phyloP scores from a whole-genome alignment of 148 eudicot species.

The Rhododendron kiyosumense region DNA sequence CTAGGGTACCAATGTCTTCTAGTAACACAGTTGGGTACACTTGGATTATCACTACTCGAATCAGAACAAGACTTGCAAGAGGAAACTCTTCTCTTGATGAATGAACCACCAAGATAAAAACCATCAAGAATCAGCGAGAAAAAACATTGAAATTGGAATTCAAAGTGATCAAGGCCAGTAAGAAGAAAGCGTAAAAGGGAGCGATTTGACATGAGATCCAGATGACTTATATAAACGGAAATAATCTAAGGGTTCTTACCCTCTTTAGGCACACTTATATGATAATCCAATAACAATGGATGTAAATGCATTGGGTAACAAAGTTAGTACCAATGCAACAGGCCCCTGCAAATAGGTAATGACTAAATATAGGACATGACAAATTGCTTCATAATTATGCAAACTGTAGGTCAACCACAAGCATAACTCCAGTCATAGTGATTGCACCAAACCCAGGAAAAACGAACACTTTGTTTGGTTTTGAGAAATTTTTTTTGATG shows the following conservation, averaged over 20 bases:
- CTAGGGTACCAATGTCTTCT: neutral
- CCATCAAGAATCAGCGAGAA: neutral
- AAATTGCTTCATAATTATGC: too few species aligned
- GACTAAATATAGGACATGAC: too few species aligned
- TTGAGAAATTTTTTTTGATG: too few species aligned
- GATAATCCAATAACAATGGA: neutral
- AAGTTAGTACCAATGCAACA: neutral
- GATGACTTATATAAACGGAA: neutral
- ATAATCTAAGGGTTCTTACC: neutral
- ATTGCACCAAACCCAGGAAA: neutral
- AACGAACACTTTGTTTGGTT: neutral
- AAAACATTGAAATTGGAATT: neutral
- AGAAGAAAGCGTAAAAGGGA: neutral
- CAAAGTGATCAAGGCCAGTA: neutral
- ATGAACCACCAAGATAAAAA: neutral
- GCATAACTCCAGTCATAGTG: neutral
- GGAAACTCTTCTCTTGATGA: neutral
- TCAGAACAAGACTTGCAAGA: neutral
- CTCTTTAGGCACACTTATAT: neutral
- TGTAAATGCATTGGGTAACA: neutral
- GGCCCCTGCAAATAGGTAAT: neutral
- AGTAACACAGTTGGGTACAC: neutral
- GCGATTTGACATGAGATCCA: neutral
- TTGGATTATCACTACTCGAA: neutral
- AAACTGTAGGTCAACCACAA: neutral